phyloP scores from a whole-genome alignment of 257 asterid species.

The Orobanche coerulescens region DNA sequence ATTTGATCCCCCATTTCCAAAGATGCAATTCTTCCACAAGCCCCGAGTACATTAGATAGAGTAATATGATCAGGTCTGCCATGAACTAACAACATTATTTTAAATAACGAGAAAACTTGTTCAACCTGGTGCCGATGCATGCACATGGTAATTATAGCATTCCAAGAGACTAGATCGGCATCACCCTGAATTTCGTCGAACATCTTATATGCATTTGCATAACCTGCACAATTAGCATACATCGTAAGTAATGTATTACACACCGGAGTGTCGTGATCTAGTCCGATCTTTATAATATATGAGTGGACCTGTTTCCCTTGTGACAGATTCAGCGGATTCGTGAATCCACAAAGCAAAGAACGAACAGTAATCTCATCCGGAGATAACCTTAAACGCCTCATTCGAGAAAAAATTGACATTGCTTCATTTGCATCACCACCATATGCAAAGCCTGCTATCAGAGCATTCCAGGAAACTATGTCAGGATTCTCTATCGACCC shows the following conservation, averaged over 20 bases:
- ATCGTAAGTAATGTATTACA: slow-evolving; percentile 57
- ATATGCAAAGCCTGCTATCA: slow-evolving; percentile 52
- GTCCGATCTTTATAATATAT: slow-evolving; percentile 42
- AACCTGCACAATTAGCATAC: slow-evolving; percentile 58
- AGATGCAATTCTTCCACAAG: slow-evolving; percentile 49
- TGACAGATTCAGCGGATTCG: slow-evolving; percentile 27
- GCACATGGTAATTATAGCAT: slow-evolving; percentile 47
- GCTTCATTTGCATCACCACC: slow-evolving; percentile 50
- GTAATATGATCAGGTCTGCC: slow-evolving; percentile 50
- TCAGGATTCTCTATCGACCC: slow-evolving; percentile 49
- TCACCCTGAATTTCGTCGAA: slow-evolving; percentile 34
- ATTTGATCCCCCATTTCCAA: slow-evolving; percentile 51
- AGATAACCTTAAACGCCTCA: slow-evolving; percentile 41
- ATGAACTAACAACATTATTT: slow-evolving; percentile 38
- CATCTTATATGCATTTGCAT: slow-evolving; percentile 35
- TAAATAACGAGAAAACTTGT: slow-evolving; percentile 47
- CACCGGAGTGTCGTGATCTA: slow-evolving; percentile 41
- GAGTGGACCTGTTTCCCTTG: slow-evolving; percentile 68
- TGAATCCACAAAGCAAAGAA: slow-evolving; percentile 59
- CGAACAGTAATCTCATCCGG: slow-evolving; percentile 62
- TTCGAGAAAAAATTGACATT: slow-evolving; percentile 38
- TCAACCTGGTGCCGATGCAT: slow-evolving; percentile 37
- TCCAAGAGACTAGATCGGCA: slow-evolving; percentile 80
- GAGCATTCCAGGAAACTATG: slow-evolving; percentile 65
- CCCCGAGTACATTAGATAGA: slow-evolving; percentile 40